Conservation (phyloP, 306 rosid genomes). For the Luffa aegyptiaca region DNA sequence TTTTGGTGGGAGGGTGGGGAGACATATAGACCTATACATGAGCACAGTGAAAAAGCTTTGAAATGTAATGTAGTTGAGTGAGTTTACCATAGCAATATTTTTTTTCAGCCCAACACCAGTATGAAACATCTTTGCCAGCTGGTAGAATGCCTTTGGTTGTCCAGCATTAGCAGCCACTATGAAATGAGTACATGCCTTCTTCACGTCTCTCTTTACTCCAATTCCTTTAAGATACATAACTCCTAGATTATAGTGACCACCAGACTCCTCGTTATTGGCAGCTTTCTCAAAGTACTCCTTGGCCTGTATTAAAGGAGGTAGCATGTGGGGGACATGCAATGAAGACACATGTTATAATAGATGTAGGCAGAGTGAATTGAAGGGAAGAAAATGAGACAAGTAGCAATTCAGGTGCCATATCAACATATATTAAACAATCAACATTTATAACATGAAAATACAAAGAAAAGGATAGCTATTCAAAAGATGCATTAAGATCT, state of each 20-base stretch:
- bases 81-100: constrained; percentile 62
- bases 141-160: constrained; percentile 97
- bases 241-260: constrained; percentile 90
- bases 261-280: constrained; percentile 58
- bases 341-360: neutral
- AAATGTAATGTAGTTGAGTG: neutral
- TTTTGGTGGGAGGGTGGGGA: neutral
- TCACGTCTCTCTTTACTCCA: constrained; percentile 86
- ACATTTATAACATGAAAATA: neutral
- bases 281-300: constrained; percentile 95
- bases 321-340: neutral
- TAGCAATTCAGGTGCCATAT: neutral
- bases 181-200: constrained; percentile 53
- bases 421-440: neutral
- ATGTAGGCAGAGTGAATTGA: neutral
- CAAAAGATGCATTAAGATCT: neutral
- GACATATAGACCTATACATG: neutral
- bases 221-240: constrained; percentile 94
- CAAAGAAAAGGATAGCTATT: neutral
- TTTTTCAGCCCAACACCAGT: constrained; percentile 85
- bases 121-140: constrained; percentile 97
- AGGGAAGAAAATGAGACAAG: neutral
- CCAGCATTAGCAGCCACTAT: constrained; percentile 78
- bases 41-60: neutral
- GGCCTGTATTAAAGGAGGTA: constrained; percentile 36